Evolutionary conservation across 352 stramenopile genomes (phyloP), one percentile per base, ranked within the genome.

Genomic region (Plasmopara muralis): DNA sequence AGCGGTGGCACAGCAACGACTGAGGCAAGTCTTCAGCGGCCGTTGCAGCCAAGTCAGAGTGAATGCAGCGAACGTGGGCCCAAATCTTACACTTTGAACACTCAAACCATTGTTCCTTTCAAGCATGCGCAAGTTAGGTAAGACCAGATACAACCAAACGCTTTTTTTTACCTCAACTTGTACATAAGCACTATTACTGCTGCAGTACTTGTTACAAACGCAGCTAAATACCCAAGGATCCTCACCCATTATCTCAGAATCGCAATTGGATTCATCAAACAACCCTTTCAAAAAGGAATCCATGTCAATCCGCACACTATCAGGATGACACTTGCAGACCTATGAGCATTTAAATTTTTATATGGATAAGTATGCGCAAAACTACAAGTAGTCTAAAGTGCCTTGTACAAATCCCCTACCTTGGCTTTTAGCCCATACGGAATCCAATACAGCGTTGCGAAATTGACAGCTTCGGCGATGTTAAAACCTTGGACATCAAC

Each of bases 381-480:
- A 2, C 31, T 12, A 35, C 10, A 8, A 35, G 31, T 2, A 35
- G 1, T 12, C 5, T 35, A 12, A 12, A 12, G 31, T 35, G 31
- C 4, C 7, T 35, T 35, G 31, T 35, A 35, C 31, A 5, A 8
- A 35, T 12, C 10, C 31, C 10, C 10, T 35, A 91, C 81, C 55
- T 92, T 89, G 9, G 87, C 87, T 53, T 79, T 81, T 14, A 89
- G 52, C 4, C 80, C 86, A 44, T 83, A 80, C 2, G 70, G 59
- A 47, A 96, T 77, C 87, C 87, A 96, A 41, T 84, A 68, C 16
- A 93, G 48, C 8, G 85, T 86, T 2, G 78, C 87, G 71, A 96
- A 96, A 57, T 96, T 96, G 14, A 92, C 87, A 5, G 85, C 84
- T 56, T 96, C 87, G 4, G 87, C 87, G 48, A 96, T 86, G 57